Evolutionary conservation across 805 yeast genomes (phyloP).

Genomic region (Cyberlindnera subsufficiens): DNA sequence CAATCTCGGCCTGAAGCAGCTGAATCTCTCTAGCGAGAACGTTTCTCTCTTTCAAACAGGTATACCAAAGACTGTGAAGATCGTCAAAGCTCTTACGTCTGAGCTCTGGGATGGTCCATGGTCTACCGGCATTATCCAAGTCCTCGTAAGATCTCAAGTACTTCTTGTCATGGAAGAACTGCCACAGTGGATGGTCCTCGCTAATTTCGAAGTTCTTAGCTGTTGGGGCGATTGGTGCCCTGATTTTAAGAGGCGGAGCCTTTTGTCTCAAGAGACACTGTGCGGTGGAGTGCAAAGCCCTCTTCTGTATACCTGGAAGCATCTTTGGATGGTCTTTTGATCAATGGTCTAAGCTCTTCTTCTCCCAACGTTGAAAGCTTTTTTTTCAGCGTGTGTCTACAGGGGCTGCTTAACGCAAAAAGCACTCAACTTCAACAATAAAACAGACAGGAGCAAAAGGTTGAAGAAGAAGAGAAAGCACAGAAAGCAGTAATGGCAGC

Average conservation of each 20-base stretch:
- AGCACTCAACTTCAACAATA: background rate
- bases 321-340: background rate
- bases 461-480: background rate
- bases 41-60: constrained; percentile 79
- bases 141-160: constrained; percentile 57
- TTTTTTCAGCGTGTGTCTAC: background rate
- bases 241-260: constrained; percentile 34
- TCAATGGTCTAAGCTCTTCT: background rate
- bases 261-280: constrained; percentile 14
- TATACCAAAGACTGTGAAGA: constrained; percentile 86
- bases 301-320: constrained; percentile 12
- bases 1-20: constrained; percentile 41
- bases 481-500: constrained; percentile 9
- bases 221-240: constrained; percentile 84
- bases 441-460: background rate
- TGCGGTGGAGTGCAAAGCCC: constrained; percentile 13
- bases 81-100: constrained; percentile 91
- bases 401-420: background rate
- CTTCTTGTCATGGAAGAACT: constrained; percentile 66
- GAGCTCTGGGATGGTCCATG: constrained; percentile 86
- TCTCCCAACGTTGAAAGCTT: background rate
- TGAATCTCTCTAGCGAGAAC: constrained; percentile 69
- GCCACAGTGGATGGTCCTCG: constrained; percentile 93
- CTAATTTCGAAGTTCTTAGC: constrained; percentile 63
- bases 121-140: constrained; percentile 49